These are phyloP conservation scores for Aureobasidium namibiae DNA, from an alignment of 2,329 filamentous ascomycete species.

Conservation along the genomic window DNA sequence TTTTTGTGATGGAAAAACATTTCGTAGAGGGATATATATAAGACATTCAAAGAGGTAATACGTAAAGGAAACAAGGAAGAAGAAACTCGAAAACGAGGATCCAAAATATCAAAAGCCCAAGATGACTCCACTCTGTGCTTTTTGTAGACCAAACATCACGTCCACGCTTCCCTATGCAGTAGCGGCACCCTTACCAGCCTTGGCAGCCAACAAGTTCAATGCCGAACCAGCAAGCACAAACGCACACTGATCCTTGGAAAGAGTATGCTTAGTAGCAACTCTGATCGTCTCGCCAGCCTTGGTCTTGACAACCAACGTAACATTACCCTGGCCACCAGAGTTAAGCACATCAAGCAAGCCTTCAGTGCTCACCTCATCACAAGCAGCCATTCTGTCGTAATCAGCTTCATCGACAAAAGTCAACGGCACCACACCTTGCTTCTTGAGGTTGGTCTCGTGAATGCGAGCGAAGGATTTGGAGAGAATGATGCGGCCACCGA, in stretches of 20 bases:
- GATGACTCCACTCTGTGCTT: no score
- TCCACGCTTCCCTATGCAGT: no score
- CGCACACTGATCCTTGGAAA: slow-evolving; percentile 81
- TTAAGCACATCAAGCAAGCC: slow-evolving; percentile 76
- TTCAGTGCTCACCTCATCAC: slow-evolving; percentile 74
- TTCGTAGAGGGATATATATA: no score
- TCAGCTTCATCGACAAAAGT: slow-evolving; percentile 84
- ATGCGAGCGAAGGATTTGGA: slow-evolving; percentile 85
- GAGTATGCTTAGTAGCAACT: slow-evolving; percentile 75
- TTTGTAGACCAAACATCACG: no score
- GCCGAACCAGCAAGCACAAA: slow-evolving; percentile 94
- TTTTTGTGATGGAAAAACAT: no score
- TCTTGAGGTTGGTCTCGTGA: slow-evolving; percentile 94
- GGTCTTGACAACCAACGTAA: slow-evolving; percentile 51
- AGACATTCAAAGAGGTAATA: no score
- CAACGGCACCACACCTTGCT: slow-evolving; percentile 91
- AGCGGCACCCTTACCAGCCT: slow-evolving; percentile 27
- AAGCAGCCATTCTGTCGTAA: slow-evolving; percentile 74
- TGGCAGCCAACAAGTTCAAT: slow-evolving; percentile 74
- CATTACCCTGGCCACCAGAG: slow-evolving; percentile 68
- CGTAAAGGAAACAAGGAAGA: no score
- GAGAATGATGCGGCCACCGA: slow-evolving; percentile 75
- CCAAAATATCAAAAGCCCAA: no score
- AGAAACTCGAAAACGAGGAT: no score
- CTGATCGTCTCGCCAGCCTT: slow-evolving; percentile 53